Conservation (phyloP, 164 flowering plant genomes). For the Brasenia schreberi region DNA sequence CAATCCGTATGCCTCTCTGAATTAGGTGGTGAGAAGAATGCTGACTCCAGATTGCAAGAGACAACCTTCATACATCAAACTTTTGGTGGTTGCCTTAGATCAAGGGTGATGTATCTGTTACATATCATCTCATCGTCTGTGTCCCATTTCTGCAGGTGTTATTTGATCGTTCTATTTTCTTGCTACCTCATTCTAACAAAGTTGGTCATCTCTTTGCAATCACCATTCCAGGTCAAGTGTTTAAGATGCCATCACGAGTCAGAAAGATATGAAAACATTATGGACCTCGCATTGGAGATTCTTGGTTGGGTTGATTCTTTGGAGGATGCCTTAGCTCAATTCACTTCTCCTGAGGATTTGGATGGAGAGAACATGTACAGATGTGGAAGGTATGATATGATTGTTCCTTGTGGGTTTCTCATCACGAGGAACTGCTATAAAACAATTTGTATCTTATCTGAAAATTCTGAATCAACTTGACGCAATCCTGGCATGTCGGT, state of each 20-base stretch:
- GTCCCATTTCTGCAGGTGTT: neutral
- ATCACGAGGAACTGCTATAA: too few species aligned
- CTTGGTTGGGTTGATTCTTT: slow-evolving; percentile 67
- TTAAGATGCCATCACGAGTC: slow-evolving; percentile 64
- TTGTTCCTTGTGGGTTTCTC: neutral
- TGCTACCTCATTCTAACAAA: too few species aligned
- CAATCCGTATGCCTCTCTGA: slow-evolving; percentile 71
- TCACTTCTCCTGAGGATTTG: slow-evolving; percentile 68
- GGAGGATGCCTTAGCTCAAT: slow-evolving; percentile 79
- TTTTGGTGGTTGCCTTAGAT: slow-evolving; percentile 73
- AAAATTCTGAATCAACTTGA: too few species aligned
- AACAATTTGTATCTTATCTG: too few species aligned
- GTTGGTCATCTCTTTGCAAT: neutral
- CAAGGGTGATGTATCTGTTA: slow-evolving; percentile 36
- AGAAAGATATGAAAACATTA: slow-evolving; percentile 64
- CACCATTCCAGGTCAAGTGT: slow-evolving; percentile 50
- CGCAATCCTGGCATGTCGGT: too few species aligned
- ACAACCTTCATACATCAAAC: slow-evolving; percentile 78
- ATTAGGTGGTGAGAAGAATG: slow-evolving; percentile 54
- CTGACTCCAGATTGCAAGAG: slow-evolving; percentile 62
- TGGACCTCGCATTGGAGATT: slow-evolving; percentile 93
- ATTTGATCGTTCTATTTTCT: too few species aligned
- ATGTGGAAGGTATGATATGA: slow-evolving; percentile 58
- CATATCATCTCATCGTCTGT: neutral
- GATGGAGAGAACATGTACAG: slow-evolving; percentile 92